phyloP scores from a whole-genome alignment of 352 stramenopile species.

The Thalassiosira mediterranea region DNA sequence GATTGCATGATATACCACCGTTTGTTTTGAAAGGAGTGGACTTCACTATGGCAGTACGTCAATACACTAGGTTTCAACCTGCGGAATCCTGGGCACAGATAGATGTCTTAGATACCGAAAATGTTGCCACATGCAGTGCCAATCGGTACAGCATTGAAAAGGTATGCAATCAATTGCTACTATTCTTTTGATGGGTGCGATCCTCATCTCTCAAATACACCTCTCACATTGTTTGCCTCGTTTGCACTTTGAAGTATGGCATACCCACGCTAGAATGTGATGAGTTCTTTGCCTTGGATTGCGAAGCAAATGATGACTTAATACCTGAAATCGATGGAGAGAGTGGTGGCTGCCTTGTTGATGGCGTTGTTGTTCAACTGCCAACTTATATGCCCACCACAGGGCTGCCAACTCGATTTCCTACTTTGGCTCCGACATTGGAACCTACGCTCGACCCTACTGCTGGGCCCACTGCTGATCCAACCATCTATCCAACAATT shows the following conservation, averaged over 20 bases:
- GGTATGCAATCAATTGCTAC: background rate
- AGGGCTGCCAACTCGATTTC: background rate
- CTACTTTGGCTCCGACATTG: background rate
- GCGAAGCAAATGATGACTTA: slow-evolving; percentile 31
- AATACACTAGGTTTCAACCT: slow-evolving; percentile 18
- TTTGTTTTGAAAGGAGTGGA: background rate
- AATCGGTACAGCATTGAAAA: slow-evolving; percentile 36
- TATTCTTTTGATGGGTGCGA: too few relatives aligned
- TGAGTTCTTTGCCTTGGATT: slow-evolving; percentile 16
- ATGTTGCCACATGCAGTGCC: slow-evolving; percentile 22
- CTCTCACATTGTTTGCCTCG: background rate
- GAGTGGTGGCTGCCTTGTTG: slow-evolving; percentile 9
- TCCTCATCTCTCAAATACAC: too few relatives aligned
- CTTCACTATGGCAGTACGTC: slow-evolving; percentile 13
- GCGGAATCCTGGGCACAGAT: slow-evolving; percentile 12
- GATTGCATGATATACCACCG: background rate
- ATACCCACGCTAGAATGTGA: slow-evolving; percentile 14
- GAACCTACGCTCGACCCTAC: too few relatives aligned
- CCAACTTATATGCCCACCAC: slow-evolving; percentile 1
- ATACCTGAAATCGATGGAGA: slow-evolving; percentile 3
- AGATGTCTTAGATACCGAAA: slow-evolving; percentile 13
- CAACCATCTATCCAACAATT: slow-evolving; percentile 2
- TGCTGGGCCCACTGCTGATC: background rate
- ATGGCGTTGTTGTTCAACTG: background rate
- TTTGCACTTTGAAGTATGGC: background rate